Percentiles rank a stretch among this genome's conserved stretches.
phyloP scores from a whole-genome alignment of 768 basidiomycete genomes.

The Cyclocybe aegerita region DNA sequence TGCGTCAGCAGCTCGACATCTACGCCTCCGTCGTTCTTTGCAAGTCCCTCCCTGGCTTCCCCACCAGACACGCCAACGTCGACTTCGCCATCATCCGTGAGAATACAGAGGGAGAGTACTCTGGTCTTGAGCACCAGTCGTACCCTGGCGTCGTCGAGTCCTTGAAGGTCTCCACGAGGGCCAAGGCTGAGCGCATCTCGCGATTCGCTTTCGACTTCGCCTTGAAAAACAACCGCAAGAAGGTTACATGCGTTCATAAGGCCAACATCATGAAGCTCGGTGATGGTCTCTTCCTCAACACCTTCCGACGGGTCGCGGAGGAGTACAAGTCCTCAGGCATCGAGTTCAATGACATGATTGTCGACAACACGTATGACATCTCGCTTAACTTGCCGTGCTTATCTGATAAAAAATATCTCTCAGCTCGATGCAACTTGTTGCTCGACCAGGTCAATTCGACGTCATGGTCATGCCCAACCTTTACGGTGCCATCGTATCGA shows the following conservation, averaged over 20 bases:
- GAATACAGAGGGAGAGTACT: conserved; percentile 99
- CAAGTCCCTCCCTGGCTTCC: conserved; percentile 95
- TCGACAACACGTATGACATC: conserved; percentile 86
- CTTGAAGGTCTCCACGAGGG: conserved; percentile 93
- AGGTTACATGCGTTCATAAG: conserved; percentile 99
- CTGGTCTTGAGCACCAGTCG: conserved; percentile 96
- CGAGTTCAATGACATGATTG: conserved; percentile 96
- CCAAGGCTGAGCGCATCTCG: conserved; percentile 94
- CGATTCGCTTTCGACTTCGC: conserved; percentile 99
- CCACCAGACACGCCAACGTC: conserved; percentile 94
- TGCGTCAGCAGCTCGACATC: conserved; percentile 99
- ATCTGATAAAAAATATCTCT: conserved; percentile 5
- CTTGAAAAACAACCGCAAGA: conserved; percentile 98
- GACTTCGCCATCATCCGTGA: conserved; percentile 99
- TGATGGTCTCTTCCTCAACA: conserved; percentile 98
- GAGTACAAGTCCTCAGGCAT: conserved; percentile 95
- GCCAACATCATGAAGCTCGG: conserved; percentile 99
- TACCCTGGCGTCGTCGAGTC: conserved; percentile 98
- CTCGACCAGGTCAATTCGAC: conserved; percentile 94
- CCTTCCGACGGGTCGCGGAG: conserved; percentile 94
- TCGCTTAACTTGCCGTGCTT: background rate
- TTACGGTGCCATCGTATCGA: conserved; percentile 96
- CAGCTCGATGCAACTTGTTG: conserved; percentile 98
- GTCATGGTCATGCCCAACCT: conserved; percentile 99
- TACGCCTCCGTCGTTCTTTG: conserved; percentile 98